Conservation (phyloP, 257 asterid genomes). For the Thymus quinquecostatus region DNA sequence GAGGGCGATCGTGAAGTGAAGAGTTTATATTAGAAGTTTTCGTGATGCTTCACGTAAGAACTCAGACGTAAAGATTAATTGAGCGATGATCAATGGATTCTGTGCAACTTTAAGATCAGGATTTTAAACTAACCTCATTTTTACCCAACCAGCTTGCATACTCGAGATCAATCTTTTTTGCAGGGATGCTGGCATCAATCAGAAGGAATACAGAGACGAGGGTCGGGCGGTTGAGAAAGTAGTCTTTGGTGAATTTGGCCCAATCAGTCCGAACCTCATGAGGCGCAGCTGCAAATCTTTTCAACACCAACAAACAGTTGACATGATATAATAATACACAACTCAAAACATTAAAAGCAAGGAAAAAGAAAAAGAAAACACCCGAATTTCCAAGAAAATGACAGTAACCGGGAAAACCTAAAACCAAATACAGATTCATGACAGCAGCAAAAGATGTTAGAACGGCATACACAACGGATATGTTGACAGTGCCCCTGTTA, state of each 20-base stretch:
- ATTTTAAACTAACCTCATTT: slow-evolving; percentile 59
- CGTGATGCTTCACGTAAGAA: neutral
- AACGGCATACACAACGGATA: too few relatives aligned
- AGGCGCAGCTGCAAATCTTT: slow-evolving; percentile 94
- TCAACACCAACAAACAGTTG: slow-evolving; percentile 7
- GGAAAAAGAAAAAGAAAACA: neutral
- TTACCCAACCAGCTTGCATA: slow-evolving; percentile 96
- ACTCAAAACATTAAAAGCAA: neutral
- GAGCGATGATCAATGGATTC: neutral
- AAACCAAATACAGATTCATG: neutral
- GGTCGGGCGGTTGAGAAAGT: slow-evolving; percentile 82
- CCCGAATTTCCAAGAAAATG: neutral
- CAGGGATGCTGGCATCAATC: slow-evolving; percentile 95
- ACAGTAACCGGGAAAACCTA: neutral
- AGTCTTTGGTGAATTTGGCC: slow-evolving; percentile 90
- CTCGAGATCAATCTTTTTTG: slow-evolving; percentile 81
- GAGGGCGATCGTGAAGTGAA: neutral
- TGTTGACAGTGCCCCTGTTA: too few relatives aligned
- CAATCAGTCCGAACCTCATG: slow-evolving; percentile 89
- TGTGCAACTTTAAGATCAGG: neutral
- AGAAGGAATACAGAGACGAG: slow-evolving; percentile 98
- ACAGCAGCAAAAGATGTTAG: too few relatives aligned
- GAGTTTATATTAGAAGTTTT: too few relatives aligned
- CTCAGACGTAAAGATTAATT: neutral
- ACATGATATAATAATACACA: neutral